A percentile compares a stretch with the other conserved stretches of the same genome.
These are phyloP conservation scores for Ailanthus altissimus DNA, from an alignment of 345 rosid species.

Conservation along the genomic window DNA sequence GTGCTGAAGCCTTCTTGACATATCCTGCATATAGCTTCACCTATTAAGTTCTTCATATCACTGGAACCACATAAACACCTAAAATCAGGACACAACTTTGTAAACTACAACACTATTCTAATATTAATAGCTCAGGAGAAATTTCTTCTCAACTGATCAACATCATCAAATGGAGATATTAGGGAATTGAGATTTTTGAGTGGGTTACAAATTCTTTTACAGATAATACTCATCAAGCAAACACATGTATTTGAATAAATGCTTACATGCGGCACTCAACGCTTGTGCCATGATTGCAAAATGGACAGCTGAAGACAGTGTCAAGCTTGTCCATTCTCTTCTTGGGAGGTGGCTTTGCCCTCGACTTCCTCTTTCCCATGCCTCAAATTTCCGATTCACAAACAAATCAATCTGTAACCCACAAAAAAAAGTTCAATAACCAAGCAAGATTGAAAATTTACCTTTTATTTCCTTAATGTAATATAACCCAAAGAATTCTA, in stretches of 20 bases:
- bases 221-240: not conserved
- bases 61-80: conserved; percentile 38
- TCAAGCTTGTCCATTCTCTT: conserved; percentile 96
- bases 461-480: not conserved
- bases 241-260: not conserved
- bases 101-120: not conserved
- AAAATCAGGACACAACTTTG: not conserved
- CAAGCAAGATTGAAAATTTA: not conserved
- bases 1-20: conserved; percentile 91
- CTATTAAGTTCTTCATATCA: conserved; percentile 85
- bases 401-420: not conserved
- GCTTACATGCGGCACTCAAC: conserved; percentile 84
- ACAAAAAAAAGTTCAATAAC: not conserved
- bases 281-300: conserved; percentile 91
- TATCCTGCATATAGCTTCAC: conserved; percentile 75
- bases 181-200: not conserved
- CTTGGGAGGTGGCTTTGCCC: conserved; percentile 91
- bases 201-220: not conserved
- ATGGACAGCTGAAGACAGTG: conserved; percentile 92
- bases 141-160: not conserved
- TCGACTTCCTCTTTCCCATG: conserved; percentile 99
- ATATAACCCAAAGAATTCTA: not conserved
- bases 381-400: not conserved
- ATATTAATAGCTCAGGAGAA: not conserved
- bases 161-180: not conserved